Evolutionary conservation across 306 rosid genomes (phyloP).

Genomic region (Corylus heterophylla): DNA sequence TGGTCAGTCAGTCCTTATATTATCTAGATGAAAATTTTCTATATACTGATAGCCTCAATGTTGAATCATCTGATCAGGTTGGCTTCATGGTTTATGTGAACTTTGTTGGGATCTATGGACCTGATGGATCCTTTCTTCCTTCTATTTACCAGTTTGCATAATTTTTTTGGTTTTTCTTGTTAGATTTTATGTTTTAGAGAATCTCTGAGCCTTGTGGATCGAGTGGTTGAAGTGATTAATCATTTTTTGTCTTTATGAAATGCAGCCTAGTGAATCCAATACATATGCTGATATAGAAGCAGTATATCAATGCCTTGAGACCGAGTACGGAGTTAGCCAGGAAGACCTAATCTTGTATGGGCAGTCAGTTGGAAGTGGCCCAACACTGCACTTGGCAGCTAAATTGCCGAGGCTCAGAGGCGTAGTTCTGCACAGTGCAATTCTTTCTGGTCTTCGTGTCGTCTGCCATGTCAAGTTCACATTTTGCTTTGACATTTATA

Average conservation of each 20-base stretch:
- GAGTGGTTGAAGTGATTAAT: slow-evolving; percentile 1
- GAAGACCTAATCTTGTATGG: slow-evolving; percentile 95
- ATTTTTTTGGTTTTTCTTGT: not conserved
- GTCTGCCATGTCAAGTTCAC: slow-evolving; percentile 89
- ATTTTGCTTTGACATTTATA: slow-evolving; percentile 89
- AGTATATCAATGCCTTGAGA: slow-evolving; percentile 88
- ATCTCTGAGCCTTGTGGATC: not conserved
- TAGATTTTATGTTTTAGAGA: not conserved
- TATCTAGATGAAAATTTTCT: not conserved
- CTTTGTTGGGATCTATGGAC: not conserved
- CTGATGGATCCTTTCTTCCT: not conserved
- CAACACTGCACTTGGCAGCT: slow-evolving; percentile 93
- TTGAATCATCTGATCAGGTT: slow-evolving; percentile 8
- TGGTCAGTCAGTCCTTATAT: not conserved
- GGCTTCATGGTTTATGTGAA: slow-evolving; percentile 8
- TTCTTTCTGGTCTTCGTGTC: slow-evolving; percentile 93
- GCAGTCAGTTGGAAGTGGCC: slow-evolving; percentile 98
- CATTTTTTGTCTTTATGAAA: slow-evolving; percentile 14
- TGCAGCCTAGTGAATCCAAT: slow-evolving; percentile 94
- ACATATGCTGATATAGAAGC: slow-evolving; percentile 98
- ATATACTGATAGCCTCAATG: not conserved
- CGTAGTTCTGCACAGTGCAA: slow-evolving; percentile 90
- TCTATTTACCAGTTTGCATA: slow-evolving; percentile 2
- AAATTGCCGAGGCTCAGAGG: slow-evolving; percentile 93
- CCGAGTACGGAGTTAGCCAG: slow-evolving; percentile 89